A percentile compares a stretch with the other conserved stretches of the same genome.
Conservation (phyloP, 192 early-diverging fungal genomes). For the Kickxella alabastrina region DNA sequence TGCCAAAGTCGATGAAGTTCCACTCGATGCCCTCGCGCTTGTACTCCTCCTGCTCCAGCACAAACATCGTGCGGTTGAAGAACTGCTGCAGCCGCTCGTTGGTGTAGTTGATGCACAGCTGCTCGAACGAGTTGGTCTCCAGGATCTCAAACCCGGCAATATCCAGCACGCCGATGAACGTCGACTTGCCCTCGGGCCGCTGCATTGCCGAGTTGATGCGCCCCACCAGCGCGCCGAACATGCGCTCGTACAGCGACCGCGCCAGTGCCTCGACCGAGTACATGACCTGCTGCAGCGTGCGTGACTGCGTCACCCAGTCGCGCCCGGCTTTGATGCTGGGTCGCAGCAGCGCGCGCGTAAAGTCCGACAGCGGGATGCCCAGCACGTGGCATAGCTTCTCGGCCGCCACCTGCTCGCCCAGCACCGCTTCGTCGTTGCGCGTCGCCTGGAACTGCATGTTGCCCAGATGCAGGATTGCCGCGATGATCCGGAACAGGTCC, state of each 20-base stretch:
- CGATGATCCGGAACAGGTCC: constrained; percentile 78
- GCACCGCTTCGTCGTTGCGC: constrained; percentile 82
- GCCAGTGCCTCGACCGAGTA: constrained; percentile 90
- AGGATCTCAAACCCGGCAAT: constrained; percentile 99
- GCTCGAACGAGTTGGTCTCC: constrained; percentile 96
- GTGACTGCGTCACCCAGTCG: constrained; percentile 92
- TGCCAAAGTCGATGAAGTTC: constrained; percentile 97
- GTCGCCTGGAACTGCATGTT: constrained; percentile 81
- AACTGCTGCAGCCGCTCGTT: constrained; percentile 99
- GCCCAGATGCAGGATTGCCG: constrained; percentile 88
- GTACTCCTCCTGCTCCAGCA: constrained; percentile 98
- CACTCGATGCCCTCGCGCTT: constrained; percentile 94
- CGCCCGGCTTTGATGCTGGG: constrained; percentile 92
- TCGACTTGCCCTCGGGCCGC: constrained; percentile 63
- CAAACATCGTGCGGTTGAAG: constrained; percentile 99
- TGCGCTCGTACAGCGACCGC: constrained; percentile 89
- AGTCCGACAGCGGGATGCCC: constrained; percentile 82
- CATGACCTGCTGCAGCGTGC: constrained; percentile 79
- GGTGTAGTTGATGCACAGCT: constrained; percentile 99
- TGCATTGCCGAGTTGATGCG: constrained; percentile 75
- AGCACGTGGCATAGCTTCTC: constrained; percentile 94
- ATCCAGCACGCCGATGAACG: constrained; percentile 96
- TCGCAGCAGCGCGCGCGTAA: constrained; percentile 79
- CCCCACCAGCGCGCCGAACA: constrained; percentile 88
- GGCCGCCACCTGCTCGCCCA: constrained; percentile 67